These are phyloP conservation scores for Amphibolis antarctica DNA, from an alignment of 106 monocot species.

Conservation along the genomic window DNA sequence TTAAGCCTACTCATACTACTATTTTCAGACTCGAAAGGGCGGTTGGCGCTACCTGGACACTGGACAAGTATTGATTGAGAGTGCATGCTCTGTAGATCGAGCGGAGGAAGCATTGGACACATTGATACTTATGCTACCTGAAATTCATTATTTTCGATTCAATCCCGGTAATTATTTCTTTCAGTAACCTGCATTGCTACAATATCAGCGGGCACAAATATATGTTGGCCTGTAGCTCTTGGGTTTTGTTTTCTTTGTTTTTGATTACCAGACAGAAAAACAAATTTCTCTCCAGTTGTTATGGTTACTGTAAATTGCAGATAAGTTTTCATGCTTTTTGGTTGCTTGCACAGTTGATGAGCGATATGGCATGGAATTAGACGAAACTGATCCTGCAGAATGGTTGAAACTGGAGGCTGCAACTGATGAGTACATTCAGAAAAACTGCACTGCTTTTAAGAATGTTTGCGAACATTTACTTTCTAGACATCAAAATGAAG, in stretches of 20 bases:
- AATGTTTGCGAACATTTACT: slow-evolving; percentile 49
- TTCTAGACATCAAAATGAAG: slow-evolving; percentile 44
- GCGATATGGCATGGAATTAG: slow-evolving; percentile 88
- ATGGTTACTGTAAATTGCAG: not conserved
- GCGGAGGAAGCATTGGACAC: slow-evolving; percentile 88
- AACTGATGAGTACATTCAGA: slow-evolving; percentile 78
- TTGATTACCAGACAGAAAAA: not conserved
- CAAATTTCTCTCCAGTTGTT: not conserved
- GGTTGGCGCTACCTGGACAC: slow-evolving; percentile 99
- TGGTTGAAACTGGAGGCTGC: slow-evolving; percentile 98
- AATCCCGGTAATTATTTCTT: slow-evolving; percentile 51
- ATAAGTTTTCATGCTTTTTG: not conserved
- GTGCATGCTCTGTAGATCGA: slow-evolving; percentile 89
- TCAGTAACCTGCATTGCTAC: no score
- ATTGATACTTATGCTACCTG: slow-evolving; percentile 76
- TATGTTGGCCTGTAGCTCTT: not conserved
- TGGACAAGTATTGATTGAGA: slow-evolving; percentile 96
- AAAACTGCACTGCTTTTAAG: slow-evolving; percentile 43
- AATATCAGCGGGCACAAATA: no score
- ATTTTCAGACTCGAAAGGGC: slow-evolving; percentile 68
- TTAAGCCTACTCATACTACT: not conserved
- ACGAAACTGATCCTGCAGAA: slow-evolving; percentile 92
- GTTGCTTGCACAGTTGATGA: slow-evolving; percentile 67
- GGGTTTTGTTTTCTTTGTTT: not conserved
- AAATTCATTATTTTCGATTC: slow-evolving; percentile 90